Conservation (phyloP, 208 protist genomes). For the Trypanosoma lewisi region DNA sequence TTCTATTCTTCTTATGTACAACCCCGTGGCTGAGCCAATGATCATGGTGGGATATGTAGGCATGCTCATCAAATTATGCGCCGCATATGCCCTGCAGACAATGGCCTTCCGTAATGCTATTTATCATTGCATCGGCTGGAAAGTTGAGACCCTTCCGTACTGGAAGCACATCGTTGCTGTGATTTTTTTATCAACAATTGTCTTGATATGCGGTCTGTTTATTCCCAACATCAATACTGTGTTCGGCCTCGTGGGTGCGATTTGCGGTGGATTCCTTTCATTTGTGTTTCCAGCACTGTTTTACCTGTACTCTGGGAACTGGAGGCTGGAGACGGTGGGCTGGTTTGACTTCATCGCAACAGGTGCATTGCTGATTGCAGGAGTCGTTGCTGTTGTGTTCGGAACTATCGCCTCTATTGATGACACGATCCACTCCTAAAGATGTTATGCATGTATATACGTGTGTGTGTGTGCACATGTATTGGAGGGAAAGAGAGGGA, state of each 20-base stretch:
- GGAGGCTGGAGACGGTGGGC: conserved; percentile 48
- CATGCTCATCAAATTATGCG: conserved; percentile 30
- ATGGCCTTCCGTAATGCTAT: conserved; percentile 39
- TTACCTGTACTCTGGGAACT: conserved; percentile 69
- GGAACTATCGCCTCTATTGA: conserved; percentile 57
- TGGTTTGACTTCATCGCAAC: conserved; percentile 39
- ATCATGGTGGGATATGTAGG: conserved; percentile 34
- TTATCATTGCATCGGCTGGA: conserved; percentile 52
- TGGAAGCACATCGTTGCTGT: conserved; percentile 68
- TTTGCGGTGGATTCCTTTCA: conserved; percentile 70
- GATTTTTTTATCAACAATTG: conserved; percentile 30
- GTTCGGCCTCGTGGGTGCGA: conserved; percentile 57
- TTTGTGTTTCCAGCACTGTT: conserved; percentile 79
- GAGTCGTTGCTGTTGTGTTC: conserved; percentile 70
- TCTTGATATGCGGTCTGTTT: conserved; percentile 30
- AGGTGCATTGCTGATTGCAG: conserved; percentile 43
- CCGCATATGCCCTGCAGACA: conserved; percentile 21
- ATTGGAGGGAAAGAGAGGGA: not conserved
- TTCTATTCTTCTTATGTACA: conserved; percentile 36
- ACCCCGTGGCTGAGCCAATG: conserved; percentile 25
- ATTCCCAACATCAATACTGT: conserved; percentile 39
- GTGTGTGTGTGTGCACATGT: too few relatives aligned
- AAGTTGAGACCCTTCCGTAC: conserved; percentile 62
- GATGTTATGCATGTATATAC: too few relatives aligned
- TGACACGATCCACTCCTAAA: conserved; percentile 5